phyloP scores from a whole-genome alignment of 2,329 filamentous ascomycete genomes.

The Aspergillus nomiae region DNA sequence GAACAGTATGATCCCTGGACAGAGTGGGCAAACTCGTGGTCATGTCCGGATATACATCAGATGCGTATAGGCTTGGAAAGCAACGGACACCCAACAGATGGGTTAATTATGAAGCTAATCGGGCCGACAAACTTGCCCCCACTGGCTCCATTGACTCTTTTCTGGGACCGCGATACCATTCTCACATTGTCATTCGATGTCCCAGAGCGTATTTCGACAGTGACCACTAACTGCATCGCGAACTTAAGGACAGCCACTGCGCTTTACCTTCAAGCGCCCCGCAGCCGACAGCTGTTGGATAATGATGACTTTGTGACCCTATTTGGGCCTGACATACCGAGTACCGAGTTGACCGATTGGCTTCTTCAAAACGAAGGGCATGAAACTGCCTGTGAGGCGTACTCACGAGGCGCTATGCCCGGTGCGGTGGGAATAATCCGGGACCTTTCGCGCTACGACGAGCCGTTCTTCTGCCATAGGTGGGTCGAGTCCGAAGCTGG shows the following conservation, averaged over 20 bases:
- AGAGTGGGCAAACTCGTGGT: conserved; percentile 31
- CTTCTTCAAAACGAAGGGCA: conserved; percentile 21
- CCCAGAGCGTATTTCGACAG: conserved; percentile 6
- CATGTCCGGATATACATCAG: conserved; percentile 22
- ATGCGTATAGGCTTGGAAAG: conserved; percentile 24
- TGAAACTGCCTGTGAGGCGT: conserved; percentile 25
- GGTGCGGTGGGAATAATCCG: conserved; percentile 28
- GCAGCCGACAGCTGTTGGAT: conserved; percentile 1
- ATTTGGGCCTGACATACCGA: conserved; percentile 27
- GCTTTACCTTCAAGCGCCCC: conserved; percentile 29
- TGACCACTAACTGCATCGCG: conserved; percentile 24
- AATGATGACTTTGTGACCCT: conserved; percentile 30
- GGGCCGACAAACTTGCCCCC: conserved; percentile 19
- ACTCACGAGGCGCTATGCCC: conserved; percentile 4
- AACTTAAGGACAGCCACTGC: conserved; percentile 35
- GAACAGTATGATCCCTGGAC: conserved; percentile 35
- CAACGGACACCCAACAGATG: conserved; percentile 13
- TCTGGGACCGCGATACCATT: conserved; percentile 30
- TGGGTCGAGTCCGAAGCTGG: conserved; percentile 23
- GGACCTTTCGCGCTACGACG: conserved; percentile 25
- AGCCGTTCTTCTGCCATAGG: conserved; percentile 27
- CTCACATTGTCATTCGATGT: conserved; percentile 23
- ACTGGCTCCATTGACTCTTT: conserved; percentile 28
- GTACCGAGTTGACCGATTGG: conserved; percentile 24
- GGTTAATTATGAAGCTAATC: conserved; percentile 24